phyloP scores from a whole-genome alignment of 257 asterid species.

The Capsicum rhomboideum region DNA sequence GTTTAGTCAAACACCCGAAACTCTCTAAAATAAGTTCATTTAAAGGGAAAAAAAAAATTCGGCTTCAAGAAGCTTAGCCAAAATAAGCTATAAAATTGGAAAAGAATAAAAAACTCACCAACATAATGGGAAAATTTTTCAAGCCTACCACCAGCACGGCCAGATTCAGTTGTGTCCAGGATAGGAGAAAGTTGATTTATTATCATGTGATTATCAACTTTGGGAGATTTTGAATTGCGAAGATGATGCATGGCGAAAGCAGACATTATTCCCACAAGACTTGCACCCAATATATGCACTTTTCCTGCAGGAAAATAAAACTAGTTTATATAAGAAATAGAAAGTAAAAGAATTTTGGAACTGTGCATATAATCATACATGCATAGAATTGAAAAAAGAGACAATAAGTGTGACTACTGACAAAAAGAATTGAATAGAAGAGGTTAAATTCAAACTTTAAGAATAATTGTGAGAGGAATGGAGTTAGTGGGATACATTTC shows the following conservation, averaged over 20 bases:
- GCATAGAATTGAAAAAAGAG: background rate
- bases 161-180: constrained; percentile 46
- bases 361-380: background rate
- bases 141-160: constrained; percentile 34
- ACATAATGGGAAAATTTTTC: constrained; percentile 74
- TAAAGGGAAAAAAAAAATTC: too few relatives aligned
- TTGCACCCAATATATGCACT: constrained; percentile 28
- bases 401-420: background rate
- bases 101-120: too few relatives aligned
- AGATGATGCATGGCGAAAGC: constrained; percentile 44
- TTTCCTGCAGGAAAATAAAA: background rate
- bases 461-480: background rate
- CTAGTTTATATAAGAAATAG: background rate
- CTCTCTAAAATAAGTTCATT: too few relatives aligned
- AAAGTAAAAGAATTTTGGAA: too few relatives aligned
- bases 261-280: constrained; percentile 38
- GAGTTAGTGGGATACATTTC: background rate
- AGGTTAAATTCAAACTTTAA: background rate
- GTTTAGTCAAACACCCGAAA: too few relatives aligned
- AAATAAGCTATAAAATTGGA: too few relatives aligned
- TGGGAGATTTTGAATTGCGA: constrained; percentile 17
- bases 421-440: background rate
- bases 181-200: constrained; percentile 38
- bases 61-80: too few relatives aligned
- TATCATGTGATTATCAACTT: background rate